Conservation (phyloP, 176 grass and related monocot genomes). For the Musa itinerans region DNA sequence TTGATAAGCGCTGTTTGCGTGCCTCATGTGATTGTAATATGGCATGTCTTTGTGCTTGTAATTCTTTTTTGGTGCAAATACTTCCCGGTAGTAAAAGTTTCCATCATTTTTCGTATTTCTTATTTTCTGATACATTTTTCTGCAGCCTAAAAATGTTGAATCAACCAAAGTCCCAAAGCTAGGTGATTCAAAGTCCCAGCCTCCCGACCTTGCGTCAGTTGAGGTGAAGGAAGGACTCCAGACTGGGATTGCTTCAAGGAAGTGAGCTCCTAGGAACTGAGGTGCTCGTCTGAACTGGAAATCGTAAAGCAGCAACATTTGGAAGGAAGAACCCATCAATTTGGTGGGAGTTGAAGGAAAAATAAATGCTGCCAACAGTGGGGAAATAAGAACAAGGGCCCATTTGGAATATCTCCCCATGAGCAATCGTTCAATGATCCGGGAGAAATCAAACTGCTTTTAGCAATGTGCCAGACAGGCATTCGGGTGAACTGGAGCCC, state of each 20-base stretch:
- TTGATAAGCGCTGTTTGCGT: background rate
- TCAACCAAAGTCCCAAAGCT: constrained; percentile 21
- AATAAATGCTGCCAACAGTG: background rate
- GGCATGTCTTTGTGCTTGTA: too few relatives aligned
- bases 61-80: too few relatives aligned
- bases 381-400: constrained; percentile 1
- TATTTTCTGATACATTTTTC: background rate
- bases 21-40: too few relatives aligned
- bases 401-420: constrained; percentile 26
- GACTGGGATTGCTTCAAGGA: background rate
- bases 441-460: constrained; percentile 21
- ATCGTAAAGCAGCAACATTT: background rate
- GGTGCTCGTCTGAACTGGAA: background rate
- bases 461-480: background rate
- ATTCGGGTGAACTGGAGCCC: background rate
- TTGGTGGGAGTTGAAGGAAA: background rate
- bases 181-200: constrained; percentile 21
- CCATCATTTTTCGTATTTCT: too few relatives aligned
- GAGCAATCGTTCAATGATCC: constrained; percentile 55
- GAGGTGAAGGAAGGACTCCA: background rate
- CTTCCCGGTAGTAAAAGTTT: too few relatives aligned
- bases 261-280: background rate
- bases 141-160: constrained; percentile 45
- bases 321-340: background rate
- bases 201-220: background rate